Conservation (phyloP, 163 green algal genomes). For the Trebouxiophyceae sp. region DNA sequence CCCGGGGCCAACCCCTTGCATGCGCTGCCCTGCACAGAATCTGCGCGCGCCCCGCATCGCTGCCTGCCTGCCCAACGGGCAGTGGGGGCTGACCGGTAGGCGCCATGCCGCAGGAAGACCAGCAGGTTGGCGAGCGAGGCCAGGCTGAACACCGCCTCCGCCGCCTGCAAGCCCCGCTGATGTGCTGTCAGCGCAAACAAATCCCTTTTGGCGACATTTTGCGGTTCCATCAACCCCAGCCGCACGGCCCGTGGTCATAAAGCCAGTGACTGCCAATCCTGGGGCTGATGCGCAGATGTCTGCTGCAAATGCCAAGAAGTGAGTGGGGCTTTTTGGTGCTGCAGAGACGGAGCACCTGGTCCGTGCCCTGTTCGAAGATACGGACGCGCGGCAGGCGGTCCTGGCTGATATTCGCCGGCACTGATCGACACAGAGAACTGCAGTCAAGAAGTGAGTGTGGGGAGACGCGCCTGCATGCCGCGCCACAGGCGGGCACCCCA, state of each 20-base stretch:
- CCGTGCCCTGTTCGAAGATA: not conserved
- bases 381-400: no score
- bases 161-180: slow-evolving; percentile 23
- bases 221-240: no score
- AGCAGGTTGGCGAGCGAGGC: slow-evolving; percentile 59
- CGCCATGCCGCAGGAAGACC: slow-evolving; percentile 60
- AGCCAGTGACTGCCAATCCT: no score
- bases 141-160: slow-evolving; percentile 46
- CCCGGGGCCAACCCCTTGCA: no score
- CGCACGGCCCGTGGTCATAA: no score
- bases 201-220: no score
- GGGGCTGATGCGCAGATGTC: no score
- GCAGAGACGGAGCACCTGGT: not conserved
- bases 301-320: not conserved
- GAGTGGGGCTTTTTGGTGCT: not conserved
- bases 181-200: not conserved
- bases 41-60: not conserved
- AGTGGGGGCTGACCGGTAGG: slow-evolving; percentile 51
- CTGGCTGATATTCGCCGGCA: not conserved
- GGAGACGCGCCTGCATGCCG: not conserved
- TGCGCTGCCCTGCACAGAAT: not conserved
- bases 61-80: not conserved
- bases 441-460: not conserved
- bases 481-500: not conserved
- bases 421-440: not conserved